phyloP scores from a whole-genome alignment of 352 stramenopile genomes.

The Blastocystis hominis region DNA sequence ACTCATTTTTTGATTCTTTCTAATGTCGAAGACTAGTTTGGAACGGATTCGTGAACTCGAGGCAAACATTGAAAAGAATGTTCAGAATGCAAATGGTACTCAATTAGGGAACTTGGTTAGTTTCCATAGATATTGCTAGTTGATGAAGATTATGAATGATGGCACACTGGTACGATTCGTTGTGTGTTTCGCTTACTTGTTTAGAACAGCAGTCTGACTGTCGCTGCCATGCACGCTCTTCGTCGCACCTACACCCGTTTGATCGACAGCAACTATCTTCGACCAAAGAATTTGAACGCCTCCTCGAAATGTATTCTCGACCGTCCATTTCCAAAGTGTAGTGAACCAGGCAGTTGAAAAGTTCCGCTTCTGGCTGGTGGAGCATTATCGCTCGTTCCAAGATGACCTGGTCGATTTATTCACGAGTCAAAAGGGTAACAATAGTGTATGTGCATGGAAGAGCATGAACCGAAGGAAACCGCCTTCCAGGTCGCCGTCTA shows the following conservation, averaged over 20 bases:
- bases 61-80: slow-evolving; percentile 33
- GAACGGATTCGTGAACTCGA: slow-evolving; percentile 50
- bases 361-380: slow-evolving; percentile 24
- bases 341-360: slow-evolving; percentile 47
- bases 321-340: neutral
- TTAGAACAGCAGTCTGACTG: slow-evolving; percentile 20
- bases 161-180: neutral
- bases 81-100: slow-evolving; percentile 55
- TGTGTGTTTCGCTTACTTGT: neutral
- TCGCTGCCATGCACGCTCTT: slow-evolving; percentile 48
- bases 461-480: neutral
- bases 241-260: slow-evolving; percentile 42
- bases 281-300: slow-evolving; percentile 30
- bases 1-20: neutral
- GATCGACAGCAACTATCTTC: slow-evolving; percentile 52
- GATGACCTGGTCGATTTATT: neutral
- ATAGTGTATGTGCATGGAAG: neutral
- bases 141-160: slow-evolving; percentile 49
- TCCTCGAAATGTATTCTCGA: neutral
- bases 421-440: neutral
- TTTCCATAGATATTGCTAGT: slow-evolving; percentile 25
- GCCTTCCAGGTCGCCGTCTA: slow-evolving; percentile 9
- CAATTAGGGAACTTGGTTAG: neutral
- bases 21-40: slow-evolving; percentile 10
- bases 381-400: neutral